Evolutionary conservation across 441 rosid species (phyloP).

Genomic region (Caryocar brasiliense): DNA sequence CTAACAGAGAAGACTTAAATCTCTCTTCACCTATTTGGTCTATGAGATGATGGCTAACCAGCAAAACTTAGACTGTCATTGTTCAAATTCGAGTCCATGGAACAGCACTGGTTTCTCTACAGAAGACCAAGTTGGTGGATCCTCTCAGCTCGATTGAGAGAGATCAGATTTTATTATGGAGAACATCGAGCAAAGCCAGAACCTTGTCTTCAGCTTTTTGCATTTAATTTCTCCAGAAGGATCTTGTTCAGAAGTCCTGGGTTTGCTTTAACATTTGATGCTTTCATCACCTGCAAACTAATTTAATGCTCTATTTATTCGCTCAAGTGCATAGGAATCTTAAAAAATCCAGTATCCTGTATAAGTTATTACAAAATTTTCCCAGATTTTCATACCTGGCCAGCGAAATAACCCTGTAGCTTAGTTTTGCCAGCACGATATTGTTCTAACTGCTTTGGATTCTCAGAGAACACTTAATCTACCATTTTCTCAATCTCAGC

Average conservation of each 20-base stretch:
- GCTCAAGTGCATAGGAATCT: not conserved
- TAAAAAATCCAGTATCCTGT: too few species aligned
- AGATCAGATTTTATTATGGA: too few species aligned
- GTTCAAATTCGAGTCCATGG: too few species aligned
- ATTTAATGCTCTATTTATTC: not conserved
- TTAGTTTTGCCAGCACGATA: constrained; percentile 78
- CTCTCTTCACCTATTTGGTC: too few species aligned
- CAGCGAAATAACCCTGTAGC: constrained; percentile 77
- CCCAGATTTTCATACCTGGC: constrained; percentile 45
- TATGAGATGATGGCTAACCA: too few species aligned
- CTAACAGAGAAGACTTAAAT: too few species aligned
- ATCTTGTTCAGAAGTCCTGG: constrained; percentile 78
- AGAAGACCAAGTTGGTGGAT: too few species aligned
- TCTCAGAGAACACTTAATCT: constrained; percentile 54
- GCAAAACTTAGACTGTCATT: too few species aligned
- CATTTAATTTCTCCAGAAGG: constrained; percentile 63
- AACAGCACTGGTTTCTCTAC: too few species aligned
- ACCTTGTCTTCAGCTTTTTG: constrained; percentile 40
- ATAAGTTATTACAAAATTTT: too few species aligned
- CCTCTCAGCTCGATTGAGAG: too few species aligned
- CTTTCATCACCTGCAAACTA: constrained; percentile 70
- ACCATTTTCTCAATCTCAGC: constrained; percentile 75
- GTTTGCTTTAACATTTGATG: constrained; percentile 80
- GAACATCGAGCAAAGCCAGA: too few species aligned
- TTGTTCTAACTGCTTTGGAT: constrained; percentile 79